These are phyloP conservation scores for Mortierella sp. DNA, from an alignment of 371 early-diverging fungal genomes.

Conservation along the genomic window DNA sequence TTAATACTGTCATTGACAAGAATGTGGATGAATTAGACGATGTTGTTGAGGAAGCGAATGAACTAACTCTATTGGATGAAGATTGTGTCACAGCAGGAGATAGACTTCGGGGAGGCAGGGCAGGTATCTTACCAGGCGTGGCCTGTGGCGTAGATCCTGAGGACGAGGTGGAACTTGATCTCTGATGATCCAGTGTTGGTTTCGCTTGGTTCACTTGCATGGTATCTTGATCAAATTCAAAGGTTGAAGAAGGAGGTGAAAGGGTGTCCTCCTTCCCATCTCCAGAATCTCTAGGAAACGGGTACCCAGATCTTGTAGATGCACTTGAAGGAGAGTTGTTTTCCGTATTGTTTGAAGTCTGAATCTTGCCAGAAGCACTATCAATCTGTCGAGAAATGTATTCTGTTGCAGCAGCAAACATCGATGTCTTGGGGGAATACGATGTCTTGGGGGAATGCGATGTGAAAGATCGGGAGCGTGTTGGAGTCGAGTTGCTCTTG, in stretches of 20 bases:
- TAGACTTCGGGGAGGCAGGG: background rate
- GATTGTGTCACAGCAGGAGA: background rate
- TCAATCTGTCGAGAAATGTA: background rate
- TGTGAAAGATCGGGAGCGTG: constrained; percentile 26
- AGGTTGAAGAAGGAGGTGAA: background rate
- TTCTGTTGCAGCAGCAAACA: constrained; percentile 13
- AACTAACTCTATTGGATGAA: background rate
- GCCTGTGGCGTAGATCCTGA: background rate
- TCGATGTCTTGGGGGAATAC: constrained; percentile 23
- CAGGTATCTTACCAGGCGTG: background rate
- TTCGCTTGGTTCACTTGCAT: background rate
- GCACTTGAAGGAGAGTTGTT: background rate
- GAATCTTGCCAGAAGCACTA: background rate
- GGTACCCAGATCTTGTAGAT: background rate
- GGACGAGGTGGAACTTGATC: background rate
- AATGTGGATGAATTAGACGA: background rate
- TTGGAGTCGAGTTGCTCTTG: constrained; percentile 1
- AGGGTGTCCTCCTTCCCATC: background rate
- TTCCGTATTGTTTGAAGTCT: background rate
- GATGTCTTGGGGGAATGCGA: too few species aligned
- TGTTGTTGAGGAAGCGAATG: background rate
- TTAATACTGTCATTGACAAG: background rate
- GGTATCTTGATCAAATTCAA: background rate
- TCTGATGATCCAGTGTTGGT: background rate
- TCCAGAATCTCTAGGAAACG: background rate